Percentiles rank a stretch among this genome's conserved stretches.
Conservation (phyloP, 2,329 filamentous ascomycete species). For the Botrytis fabae region DNA sequence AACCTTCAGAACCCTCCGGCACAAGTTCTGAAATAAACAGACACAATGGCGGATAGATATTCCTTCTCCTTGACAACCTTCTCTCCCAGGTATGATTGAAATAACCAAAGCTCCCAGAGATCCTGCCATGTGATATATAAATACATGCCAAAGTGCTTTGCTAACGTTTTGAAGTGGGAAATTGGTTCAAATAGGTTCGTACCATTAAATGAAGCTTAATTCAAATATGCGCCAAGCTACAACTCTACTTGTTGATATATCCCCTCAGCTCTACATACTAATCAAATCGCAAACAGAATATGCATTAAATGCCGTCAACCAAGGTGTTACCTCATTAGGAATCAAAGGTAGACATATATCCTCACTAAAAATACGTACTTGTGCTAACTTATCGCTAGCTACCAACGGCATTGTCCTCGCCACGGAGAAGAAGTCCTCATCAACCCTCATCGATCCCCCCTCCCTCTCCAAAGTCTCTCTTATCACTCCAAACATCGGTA, state of each 20-base stretch:
- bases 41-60: constrained; percentile 92
- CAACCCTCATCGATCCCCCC: constrained; percentile 90
- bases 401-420: constrained; percentile 99
- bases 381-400: constrained; percentile 52
- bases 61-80: constrained; percentile 99
- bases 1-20: constrained; percentile 9
- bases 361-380: not conserved
- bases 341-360: constrained; percentile 76
- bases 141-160: constrained; percentile 23
- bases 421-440: constrained; percentile 99
- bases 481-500: constrained; percentile 98
- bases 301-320: constrained; percentile 98
- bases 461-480: constrained; percentile 97
- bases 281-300: constrained; percentile 67
- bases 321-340: constrained; percentile 95
- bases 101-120: constrained; percentile 28
- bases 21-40: constrained; percentile 26
- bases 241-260: constrained; percentile 23
- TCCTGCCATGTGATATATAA: constrained; percentile 25
- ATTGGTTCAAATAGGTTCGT: constrained; percentile 93
- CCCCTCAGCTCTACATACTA: constrained; percentile 27
- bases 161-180: constrained; percentile 69
- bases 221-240: constrained; percentile 20
- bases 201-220: constrained; percentile 13
- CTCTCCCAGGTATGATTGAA: constrained; percentile 83